Base-by-base conservation (phyloP, 176 grass and related monocot species). In the Zea luxurians region DNA sequence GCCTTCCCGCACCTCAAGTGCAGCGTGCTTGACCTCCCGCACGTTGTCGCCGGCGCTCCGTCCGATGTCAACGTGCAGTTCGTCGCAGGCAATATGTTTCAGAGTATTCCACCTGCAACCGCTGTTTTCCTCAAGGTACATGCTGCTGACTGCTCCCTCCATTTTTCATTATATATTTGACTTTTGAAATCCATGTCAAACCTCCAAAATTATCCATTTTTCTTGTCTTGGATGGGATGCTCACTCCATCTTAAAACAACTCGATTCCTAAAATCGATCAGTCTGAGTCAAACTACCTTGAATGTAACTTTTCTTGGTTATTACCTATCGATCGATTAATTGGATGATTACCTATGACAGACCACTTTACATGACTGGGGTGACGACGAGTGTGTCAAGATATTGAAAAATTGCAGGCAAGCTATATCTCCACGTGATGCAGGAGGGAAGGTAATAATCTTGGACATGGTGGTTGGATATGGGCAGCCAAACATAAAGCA, bases 111-210 rank as follows among this genome's bases (percentile, higher is more conserved):
- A 37, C 61, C 61, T 0, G 90, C 90, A 5, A 37, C 81, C 13
- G 86, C 72, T 42, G 53, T 89, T 5, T 64, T 93, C 2, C 71
- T 93, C 17, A 93, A 89, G 77, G 90, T 92, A 74, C 10, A 5
- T 7, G 27, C 27, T 27, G 27, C 27, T 27, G 27, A 16, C 18
- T 10, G 16, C 34, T 1, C 1, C 43, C 3, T 10, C 10, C 50
- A 54, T 66, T 41, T 4, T 12, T 11, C 27, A 27, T 27, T 27
- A 27, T 47, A 47, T 47, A 27, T 27, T 47, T 47, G 9, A 2
- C 2, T 10, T 10, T 47, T 47, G 45, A 47, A 10, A 27, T 27
- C 27, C 27, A 27, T 27, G 27, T 27, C 27, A 27, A 27, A 27
- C 27, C 27, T 27, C 27, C 27, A 27, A 27, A 27, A 27, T 27